phyloP scores from a whole-genome alignment of 257 asterid species.

The Solanum habrochaites region DNA sequence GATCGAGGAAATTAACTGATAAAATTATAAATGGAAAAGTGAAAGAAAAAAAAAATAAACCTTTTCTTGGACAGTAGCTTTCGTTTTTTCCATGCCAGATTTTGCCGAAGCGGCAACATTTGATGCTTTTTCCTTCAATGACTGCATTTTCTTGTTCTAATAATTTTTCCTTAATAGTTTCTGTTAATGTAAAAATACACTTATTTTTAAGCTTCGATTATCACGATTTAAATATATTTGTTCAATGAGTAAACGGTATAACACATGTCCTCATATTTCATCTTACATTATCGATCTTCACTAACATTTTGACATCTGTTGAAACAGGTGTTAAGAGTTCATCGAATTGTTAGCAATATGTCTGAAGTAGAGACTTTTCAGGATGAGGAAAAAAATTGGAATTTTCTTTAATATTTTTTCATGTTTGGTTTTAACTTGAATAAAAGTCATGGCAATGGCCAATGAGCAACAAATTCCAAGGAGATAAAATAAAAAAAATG shows the following conservation, averaged over 20 bases:
- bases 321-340: neutral
- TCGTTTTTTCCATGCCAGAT: conserved; percentile 64
- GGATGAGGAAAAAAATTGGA: neutral
- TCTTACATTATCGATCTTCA: neutral
- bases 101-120: conserved; percentile 61
- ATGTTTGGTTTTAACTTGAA: too few relatives aligned
- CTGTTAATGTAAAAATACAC: neutral
- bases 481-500: too few relatives aligned
- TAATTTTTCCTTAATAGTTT: neutral
- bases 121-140: conserved; percentile 46
- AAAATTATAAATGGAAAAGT: too few relatives aligned
- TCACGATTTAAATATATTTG: neutral
- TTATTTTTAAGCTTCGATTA: neutral
- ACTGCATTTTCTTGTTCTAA: conserved; percentile 24
- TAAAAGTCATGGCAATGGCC: too few relatives aligned
- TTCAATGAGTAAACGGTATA: neutral
- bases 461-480: too few relatives aligned
- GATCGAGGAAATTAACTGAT: too few relatives aligned
- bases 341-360: neutral
- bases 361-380: neutral
- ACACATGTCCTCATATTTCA: neutral
- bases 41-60: conserved; percentile 1
- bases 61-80: conserved; percentile 55
- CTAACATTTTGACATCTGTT: neutral
- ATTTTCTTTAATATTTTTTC: too few relatives aligned